A percentile compares a stretch with the other conserved stretches of the same genome.
phyloP scores from a whole-genome alignment of 768 basidiomycete species.

The Suillus sp. region DNA sequence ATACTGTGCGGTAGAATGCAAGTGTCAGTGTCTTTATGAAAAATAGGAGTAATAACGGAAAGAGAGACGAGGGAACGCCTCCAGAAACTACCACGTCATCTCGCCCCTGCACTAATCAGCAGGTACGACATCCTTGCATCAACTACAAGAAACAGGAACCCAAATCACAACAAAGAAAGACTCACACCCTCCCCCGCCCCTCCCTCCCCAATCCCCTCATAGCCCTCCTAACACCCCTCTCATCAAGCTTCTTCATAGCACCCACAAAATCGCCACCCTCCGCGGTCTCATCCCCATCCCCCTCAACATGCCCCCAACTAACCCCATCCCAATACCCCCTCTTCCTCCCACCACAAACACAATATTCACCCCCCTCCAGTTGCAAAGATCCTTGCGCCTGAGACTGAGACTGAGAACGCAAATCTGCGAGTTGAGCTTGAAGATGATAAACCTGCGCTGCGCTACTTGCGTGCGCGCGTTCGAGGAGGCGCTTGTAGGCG shows the following conservation, averaged over 20 bases:
- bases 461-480: conserved; percentile 75
- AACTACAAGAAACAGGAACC: neutral
- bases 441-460: conserved; percentile 85
- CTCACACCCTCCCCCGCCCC: conserved; percentile 75
- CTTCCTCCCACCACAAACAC: conserved; percentile 62
- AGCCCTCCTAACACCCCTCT: conserved; percentile 67
- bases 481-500: conserved; percentile 77
- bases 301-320: conserved; percentile 42
- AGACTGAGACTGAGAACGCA: conserved; percentile 50
- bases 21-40: conserved; percentile 13
- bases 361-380: conserved; percentile 35
- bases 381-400: conserved; percentile 24
- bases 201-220: conserved; percentile 63
- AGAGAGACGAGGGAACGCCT: neutral
- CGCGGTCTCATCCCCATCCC: conserved; percentile 43
- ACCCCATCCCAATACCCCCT: conserved; percentile 75
- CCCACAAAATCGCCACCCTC: conserved; percentile 51
- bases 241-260: conserved; percentile 61
- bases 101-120: neutral
- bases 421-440: conserved; percentile 74
- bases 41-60: neutral
- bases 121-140: neutral
- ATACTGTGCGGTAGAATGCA: conserved; percentile 20
- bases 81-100: neutral
- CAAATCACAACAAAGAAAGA: conserved; percentile 13